These are phyloP conservation scores for Ulota crispa DNA, from an alignment of 225 moss, liverwort and hornwort genomes.

Conservation along the genomic window DNA sequence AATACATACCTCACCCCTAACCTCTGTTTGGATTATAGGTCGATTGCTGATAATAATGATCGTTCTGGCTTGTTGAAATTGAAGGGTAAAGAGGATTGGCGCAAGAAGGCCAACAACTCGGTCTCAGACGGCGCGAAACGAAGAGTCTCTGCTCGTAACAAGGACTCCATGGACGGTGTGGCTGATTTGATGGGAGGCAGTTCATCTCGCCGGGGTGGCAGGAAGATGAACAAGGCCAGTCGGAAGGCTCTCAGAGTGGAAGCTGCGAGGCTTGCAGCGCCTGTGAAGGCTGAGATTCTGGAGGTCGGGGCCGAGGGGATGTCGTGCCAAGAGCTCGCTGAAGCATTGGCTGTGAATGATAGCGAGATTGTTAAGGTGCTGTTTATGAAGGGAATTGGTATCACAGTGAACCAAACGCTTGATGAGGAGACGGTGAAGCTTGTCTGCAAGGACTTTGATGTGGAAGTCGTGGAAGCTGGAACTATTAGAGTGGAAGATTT, in stretches of 20 bases:
- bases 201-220: slow-evolving; percentile 59
- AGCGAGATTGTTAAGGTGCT: slow-evolving; percentile 93
- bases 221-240: slow-evolving; percentile 94
- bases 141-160: slow-evolving; percentile 65
- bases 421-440: slow-evolving; percentile 94
- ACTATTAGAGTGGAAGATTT: slow-evolving; percentile 78
- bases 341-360: slow-evolving; percentile 87
- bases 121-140: slow-evolving; percentile 82
- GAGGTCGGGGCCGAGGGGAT: slow-evolving; percentile 87
- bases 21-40: background rate
- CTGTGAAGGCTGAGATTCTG: slow-evolving; percentile 86
- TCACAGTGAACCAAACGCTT: slow-evolving; percentile 88
- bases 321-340: slow-evolving; percentile 91
- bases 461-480: slow-evolving; percentile 95
- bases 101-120: slow-evolving; percentile 66
- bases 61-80: background rate
- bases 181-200: slow-evolving; percentile 65
- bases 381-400: slow-evolving; percentile 93
- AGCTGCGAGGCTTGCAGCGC: slow-evolving; percentile 90
- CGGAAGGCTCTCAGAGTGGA: slow-evolving; percentile 84
- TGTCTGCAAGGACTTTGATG: slow-evolving; percentile 80
- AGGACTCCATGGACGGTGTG: slow-evolving; percentile 60
- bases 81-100: slow-evolving; percentile 98
- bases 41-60: background rate
- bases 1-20: background rate